Conservation (phyloP, 805 yeast species). For the Metschnikowia kunwiensis region DNA sequence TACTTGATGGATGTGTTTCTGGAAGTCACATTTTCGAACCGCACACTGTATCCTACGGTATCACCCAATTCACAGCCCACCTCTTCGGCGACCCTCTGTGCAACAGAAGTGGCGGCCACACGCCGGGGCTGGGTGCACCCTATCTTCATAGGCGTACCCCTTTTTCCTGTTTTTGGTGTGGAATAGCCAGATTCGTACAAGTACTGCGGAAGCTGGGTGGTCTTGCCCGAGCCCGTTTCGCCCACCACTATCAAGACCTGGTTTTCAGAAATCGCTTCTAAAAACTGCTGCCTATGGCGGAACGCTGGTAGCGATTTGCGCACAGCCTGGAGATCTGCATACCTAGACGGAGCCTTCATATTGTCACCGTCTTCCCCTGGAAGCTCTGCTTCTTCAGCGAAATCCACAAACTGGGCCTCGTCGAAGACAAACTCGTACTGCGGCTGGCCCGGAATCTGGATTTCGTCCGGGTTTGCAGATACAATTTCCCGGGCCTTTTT, state of each 20-base stretch:
- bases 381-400: constrained; percentile 40
- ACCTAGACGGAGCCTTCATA: constrained; percentile 5
- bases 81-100: constrained; percentile 88
- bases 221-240: constrained; percentile 92
- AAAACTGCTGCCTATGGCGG: constrained; percentile 54
- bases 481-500: constrained; percentile 35
- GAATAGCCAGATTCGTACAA: constrained; percentile 80
- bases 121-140: constrained; percentile 95
- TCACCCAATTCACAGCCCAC: constrained; percentile 76
- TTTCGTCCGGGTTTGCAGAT: constrained; percentile 34
- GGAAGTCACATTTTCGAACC: constrained; percentile 79
- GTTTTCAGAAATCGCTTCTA: constrained; percentile 55
- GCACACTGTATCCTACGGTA: constrained; percentile 82
- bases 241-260: constrained; percentile 78
- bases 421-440: constrained; percentile 78
- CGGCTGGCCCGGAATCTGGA: constrained; percentile 39
- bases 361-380: constrained; percentile 26
- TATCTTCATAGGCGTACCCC: constrained; percentile 39
- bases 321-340: constrained; percentile 41
- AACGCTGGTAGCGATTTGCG: constrained; percentile 75
- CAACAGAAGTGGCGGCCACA: constrained; percentile 92
- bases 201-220: constrained; percentile 90
- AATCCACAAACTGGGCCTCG: constrained; percentile 57
- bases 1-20: constrained; percentile 74
- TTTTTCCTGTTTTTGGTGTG: constrained; percentile 29